phyloP scores from a whole-genome alignment of 768 basidiomycete species.

The Russula sp. region DNA sequence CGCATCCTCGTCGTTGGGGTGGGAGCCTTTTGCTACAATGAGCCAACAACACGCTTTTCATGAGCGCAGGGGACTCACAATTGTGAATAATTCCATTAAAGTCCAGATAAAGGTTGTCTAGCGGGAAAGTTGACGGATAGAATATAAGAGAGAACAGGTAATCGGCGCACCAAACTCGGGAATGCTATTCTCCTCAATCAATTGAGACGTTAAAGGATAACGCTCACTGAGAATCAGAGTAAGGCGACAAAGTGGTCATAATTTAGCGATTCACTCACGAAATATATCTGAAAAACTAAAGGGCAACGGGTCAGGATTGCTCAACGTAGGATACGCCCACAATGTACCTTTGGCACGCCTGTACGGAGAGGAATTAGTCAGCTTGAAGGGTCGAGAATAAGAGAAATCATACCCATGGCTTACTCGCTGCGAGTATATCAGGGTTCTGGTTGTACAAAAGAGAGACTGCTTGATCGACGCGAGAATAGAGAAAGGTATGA shows the following conservation, averaged over 20 bases:
- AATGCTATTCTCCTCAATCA: conserved; percentile 98
- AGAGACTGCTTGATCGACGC: not conserved
- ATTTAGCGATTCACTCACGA: conserved; percentile 53
- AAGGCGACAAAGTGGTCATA: not conserved
- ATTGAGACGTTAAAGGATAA: conserved; percentile 95
- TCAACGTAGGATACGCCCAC: not conserved
- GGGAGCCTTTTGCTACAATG: conserved; percentile 56
- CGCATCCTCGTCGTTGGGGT: conserved; percentile 94
- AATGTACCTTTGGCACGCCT: conserved; percentile 50
- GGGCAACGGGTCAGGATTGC: conserved; percentile 4
- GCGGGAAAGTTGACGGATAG: conserved; percentile 24
- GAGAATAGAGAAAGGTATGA: not conserved
- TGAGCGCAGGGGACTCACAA: conserved; percentile 41
- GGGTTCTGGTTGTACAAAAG: not conserved
- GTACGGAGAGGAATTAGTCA: conserved; percentile 11
- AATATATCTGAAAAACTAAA: conserved; percentile 95
- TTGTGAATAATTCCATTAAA: conserved; percentile 94
- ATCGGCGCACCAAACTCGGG: conserved; percentile 83
- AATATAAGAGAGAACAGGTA: conserved; percentile 1
- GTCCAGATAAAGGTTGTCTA: conserved; percentile 89
- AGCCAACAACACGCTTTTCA: not conserved
- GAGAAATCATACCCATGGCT: conserved; percentile 26
- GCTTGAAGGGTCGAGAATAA: not conserved
- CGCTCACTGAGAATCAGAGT: conserved; percentile 62
- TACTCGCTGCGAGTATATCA: not conserved